Conservation (phyloP, 2,329 filamentous ascomycete species). For the Elsinoe necatrix region DNA sequence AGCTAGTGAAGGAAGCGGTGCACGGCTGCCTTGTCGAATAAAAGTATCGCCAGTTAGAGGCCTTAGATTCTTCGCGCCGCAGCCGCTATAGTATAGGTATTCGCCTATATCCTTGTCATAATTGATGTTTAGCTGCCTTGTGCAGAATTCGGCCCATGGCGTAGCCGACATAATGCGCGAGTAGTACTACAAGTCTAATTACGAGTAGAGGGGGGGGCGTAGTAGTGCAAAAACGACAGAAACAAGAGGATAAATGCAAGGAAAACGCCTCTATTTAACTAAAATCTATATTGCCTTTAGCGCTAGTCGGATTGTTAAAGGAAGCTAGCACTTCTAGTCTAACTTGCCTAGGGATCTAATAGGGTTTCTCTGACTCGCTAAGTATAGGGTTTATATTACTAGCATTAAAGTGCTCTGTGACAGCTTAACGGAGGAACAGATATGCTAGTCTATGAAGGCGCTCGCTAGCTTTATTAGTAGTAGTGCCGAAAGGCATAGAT, state of each 20-base stretch:
- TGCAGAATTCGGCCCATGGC: not conserved
- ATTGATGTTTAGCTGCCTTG: not conserved
- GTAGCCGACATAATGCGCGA: not conserved
- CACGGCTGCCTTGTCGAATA: too few species aligned
- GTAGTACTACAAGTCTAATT: not conserved
- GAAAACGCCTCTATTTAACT: not conserved
- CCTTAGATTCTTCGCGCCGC: not conserved
- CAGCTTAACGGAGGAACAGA: not conserved
- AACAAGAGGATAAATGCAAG: not conserved
- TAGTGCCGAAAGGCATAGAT: not conserved
- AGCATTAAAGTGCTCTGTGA: not conserved
- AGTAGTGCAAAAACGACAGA: not conserved
- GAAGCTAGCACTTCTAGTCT: not conserved
- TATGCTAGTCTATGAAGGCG: not conserved
- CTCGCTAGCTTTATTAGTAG: not conserved
- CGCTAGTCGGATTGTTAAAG: not conserved
- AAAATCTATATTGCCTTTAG: not conserved
- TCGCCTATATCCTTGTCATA: not conserved
- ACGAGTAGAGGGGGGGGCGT: not conserved
- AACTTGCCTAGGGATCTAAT: not conserved
- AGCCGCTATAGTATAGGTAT: not conserved
- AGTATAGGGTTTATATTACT: not conserved
- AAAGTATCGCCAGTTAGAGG: too few species aligned
- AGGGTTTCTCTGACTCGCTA: too few species aligned
- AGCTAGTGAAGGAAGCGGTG: too few species aligned